Conservation (phyloP, 805 yeast genomes). For the Candida piceae region DNA sequence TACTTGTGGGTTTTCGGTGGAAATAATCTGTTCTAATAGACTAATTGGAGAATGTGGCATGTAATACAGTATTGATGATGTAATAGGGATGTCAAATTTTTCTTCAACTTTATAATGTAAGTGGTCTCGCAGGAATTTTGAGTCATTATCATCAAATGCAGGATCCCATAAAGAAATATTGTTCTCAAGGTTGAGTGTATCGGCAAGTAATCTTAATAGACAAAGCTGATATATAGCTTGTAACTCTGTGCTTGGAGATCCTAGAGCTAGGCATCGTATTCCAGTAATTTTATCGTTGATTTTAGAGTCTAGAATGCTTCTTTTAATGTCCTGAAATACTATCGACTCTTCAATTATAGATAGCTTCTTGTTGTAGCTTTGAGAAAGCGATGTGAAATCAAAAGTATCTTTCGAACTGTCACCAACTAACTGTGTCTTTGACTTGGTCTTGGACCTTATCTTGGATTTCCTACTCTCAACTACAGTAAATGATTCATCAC, state of each 20-base stretch:
- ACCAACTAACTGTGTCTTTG: no score
- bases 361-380: no score
- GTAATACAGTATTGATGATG: slow-evolving; percentile 17
- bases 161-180: slow-evolving; percentile 30
- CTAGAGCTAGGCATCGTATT: slow-evolving; percentile 29
- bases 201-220: slow-evolving; percentile 15
- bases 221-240: slow-evolving; percentile 27
- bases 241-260: slow-evolving; percentile 19
- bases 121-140: slow-evolving; percentile 9
- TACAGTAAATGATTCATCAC: no score
- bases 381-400: no score
- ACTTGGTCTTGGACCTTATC: no score
- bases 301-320: neutral
- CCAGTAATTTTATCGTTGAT: slow-evolving; percentile 3
- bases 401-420: no score
- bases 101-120: slow-evolving; percentile 16
- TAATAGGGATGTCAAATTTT: neutral
- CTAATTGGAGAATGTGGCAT: slow-evolving; percentile 33
- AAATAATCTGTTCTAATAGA: slow-evolving; percentile 23
- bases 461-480: no score
- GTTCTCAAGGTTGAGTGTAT: slow-evolving; percentile 4
- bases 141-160: slow-evolving; percentile 21
- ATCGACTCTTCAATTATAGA: neutral
- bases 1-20: slow-evolving; percentile 16
- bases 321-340: neutral